Evolutionary conservation across 768 basidiomycete species (phyloP), one percentile per base, ranked within the genome.

Genomic region (Neoboletus magnificus): DNA sequence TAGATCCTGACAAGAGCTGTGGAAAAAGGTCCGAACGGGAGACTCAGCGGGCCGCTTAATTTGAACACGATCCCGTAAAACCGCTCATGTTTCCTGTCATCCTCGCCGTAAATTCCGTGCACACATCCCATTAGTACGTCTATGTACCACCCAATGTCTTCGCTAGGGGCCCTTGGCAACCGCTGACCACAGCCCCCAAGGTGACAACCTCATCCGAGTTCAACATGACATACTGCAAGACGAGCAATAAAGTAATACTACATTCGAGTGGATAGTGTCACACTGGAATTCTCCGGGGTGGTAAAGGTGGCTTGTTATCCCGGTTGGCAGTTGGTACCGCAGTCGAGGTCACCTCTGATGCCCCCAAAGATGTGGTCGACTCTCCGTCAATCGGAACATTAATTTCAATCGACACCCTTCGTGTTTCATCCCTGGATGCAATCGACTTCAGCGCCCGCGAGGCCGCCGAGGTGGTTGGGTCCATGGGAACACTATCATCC

Each of bases 391-490:
- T 33, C 30, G 57, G 33, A 27, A 55, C 42, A 39, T 60, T 50
- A 3, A 55, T 54, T 48, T 73, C 73, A 20, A 13, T n/a, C 44
- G 68, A 60, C 45, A 61, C 10, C 29, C 69, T 60, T 48, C 67
- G 71, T 51, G 61, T 70, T 49, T 76, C 74, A 57, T 82, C 80
- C 57, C 71, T 77, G 11, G 73, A 75, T 29, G 72, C 84, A 50
- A 88, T 85, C 39, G 75, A 77, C 71, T 85, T 81, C 27, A 87
- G 74, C 12, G 78, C 76, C 40, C 80, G 78, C 22, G 82, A 81
- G 4, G 86, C 82, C 1, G 78, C 71, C 20, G 71, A 73, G 50
- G 63, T 33, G 12, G 60, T 35, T 27, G 61, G 52, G 16, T 32
- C 40, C 20, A 66, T 66, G 37, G 63, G 33, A 10, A 62, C 46